Percentiles rank a stretch among this genome's conserved stretches.
phyloP scores from a whole-genome alignment of 2,329 filamentous ascomycete genomes.

The Beauveria pseudobassiana region DNA sequence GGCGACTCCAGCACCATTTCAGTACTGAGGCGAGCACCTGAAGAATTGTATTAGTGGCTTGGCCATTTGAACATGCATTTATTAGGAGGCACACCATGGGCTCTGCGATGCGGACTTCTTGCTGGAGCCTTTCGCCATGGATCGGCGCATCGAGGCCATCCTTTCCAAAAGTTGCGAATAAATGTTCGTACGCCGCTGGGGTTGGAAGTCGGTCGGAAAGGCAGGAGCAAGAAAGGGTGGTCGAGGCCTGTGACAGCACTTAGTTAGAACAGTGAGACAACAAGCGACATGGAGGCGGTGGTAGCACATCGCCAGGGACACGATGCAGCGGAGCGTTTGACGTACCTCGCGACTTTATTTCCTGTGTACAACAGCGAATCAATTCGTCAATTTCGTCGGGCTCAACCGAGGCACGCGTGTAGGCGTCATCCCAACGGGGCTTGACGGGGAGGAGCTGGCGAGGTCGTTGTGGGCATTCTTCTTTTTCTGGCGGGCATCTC shows the following conservation, averaged over 20 bases:
- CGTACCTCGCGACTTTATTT: constrained; percentile 89
- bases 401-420: constrained; percentile 71
- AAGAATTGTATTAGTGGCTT: constrained; percentile 14
- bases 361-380: constrained; percentile 73
- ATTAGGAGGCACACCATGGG: constrained; percentile 60
- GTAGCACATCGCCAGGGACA: constrained; percentile 15
- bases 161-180: constrained; percentile 79
- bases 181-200: constrained; percentile 88
- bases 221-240: constrained; percentile 84
- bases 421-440: constrained; percentile 82
- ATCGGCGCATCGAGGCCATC: constrained; percentile 56
- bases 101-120: constrained; percentile 87
- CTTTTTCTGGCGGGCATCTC: constrained; percentile 55
- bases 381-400: constrained; percentile 89
- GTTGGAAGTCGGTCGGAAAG: constrained; percentile 89
- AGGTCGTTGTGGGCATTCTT: constrained; percentile 51
- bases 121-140: constrained; percentile 63
- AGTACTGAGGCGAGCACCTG: constrained; percentile 88
- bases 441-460: constrained; percentile 52
- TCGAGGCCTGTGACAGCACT: constrained; percentile 60
- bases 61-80: constrained; percentile 13
- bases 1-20: constrained; percentile 97
- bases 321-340: background rate
- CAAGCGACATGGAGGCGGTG: background rate
- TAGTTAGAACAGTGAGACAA: background rate